Evolutionary conservation across 2,329 filamentous ascomycete species (phyloP).

Genomic region (Botrytis paeoniae): DNA sequence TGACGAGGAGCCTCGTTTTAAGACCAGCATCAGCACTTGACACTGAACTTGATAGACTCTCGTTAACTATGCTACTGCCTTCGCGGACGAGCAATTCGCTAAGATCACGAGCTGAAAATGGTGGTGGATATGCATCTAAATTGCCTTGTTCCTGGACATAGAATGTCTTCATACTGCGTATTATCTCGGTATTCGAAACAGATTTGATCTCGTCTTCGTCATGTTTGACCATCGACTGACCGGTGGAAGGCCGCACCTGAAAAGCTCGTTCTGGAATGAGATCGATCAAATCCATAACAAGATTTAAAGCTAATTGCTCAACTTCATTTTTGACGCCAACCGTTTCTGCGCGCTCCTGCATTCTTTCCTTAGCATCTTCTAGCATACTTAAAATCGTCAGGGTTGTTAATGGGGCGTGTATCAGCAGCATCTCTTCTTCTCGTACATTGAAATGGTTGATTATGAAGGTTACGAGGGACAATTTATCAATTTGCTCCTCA

Average conservation of each 20-base stretch:
- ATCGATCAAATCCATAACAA: constrained; percentile 57
- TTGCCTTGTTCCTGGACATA: constrained; percentile 70
- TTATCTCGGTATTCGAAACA: constrained; percentile 50
- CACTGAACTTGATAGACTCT: constrained; percentile 44
- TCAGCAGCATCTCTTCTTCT: constrained; percentile 91
- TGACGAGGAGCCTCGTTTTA: constrained; percentile 57
- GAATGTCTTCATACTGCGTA: constrained; percentile 61
- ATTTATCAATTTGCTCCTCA: constrained; percentile 53
- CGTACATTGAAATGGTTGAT: constrained; percentile 85
- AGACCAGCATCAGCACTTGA: constrained; percentile 51
- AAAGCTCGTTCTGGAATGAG: constrained; percentile 65
- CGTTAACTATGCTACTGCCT: constrained; percentile 51
- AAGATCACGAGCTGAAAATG: constrained; percentile 54
- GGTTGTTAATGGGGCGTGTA: constrained; percentile 76
- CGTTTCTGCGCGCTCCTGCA: constrained; percentile 31
- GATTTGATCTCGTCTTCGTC: constrained; percentile 34
- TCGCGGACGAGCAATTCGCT: constrained; percentile 64
- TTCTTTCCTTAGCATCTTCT: constrained; percentile 48
- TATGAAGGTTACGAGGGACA: constrained; percentile 78
- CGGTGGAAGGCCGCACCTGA: constrained; percentile 37
- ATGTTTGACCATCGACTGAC: constrained; percentile 30
- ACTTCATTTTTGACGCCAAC: constrained; percentile 31
- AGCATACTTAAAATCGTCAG: constrained; percentile 61
- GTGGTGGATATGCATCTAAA: constrained; percentile 58
- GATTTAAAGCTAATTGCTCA: constrained; percentile 41